Evolutionary conservation across 441 rosid species (phyloP), one percentile per base, ranked within the genome.

Genomic region (Omphalea diandra): DNA sequence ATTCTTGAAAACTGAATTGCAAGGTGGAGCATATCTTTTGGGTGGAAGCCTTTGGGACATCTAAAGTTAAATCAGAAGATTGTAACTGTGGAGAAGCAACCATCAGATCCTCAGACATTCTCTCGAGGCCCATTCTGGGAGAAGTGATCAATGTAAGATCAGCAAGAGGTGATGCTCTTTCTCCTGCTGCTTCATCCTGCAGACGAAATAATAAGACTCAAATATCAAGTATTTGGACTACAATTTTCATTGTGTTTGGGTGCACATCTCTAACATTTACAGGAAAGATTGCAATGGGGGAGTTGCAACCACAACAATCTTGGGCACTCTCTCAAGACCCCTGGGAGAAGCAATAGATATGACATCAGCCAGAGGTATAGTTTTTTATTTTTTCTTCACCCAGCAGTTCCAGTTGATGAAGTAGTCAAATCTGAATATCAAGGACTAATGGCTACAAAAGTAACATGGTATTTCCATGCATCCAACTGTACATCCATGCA

Each of bases 1-100:
- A 82, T 63, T 88, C 90, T 75, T 87, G 82, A 73, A 88, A 83
- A 77, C 83, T 85, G 83, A 95, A 95, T 60, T 88, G 85, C 79
- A 89, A 76, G 63, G 85, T 84, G 63, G 89, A 78, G 78, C 81
- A 84, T 63, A 74, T 82, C 73, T 82, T 83, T 73, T 86, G 86
- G 74, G 81, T 72, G 41, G 90, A 77, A 66, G 75, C 77, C 74
- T 73, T 20, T 73, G 86, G 83, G 73, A 83, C 71, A 81, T 86
- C 92, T 64, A 47, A 24, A 22, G 36, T 10, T 9, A 33, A 56
- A 68, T 32, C 40, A 43, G 85, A 80, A 76, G 83, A 77, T 63
- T 76, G 85, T 59, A 46, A 59, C n/a, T n/a, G n/a, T 41, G 78
- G 79, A 78, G 83, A 75, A 77, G 75, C 77, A 61, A 72, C 75